Base-by-base conservation (phyloP, 495 filamentous ascomycete genomes). In the Penicillium taxi region DNA sequence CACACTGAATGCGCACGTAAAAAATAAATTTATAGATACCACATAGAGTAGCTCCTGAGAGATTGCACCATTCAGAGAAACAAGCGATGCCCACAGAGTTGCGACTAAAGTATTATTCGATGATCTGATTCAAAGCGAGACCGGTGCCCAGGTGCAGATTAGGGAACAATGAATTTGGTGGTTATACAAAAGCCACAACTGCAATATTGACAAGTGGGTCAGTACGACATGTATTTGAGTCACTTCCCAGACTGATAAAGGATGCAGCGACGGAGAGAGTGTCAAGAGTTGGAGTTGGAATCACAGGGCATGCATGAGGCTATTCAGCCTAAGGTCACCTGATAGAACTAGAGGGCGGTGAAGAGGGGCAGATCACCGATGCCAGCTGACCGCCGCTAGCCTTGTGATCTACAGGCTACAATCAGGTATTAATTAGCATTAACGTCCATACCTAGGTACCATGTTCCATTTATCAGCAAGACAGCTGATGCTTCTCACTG, bases 311-410 rank as follows among this genome's bases (percentile, higher is more conserved):
- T 52, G 39, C 27, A 52, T 52, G 48, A 52, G 47, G 47, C 45
- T 56, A 53, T 56, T 50, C 42, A 49, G 50, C 44, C 53, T 20
- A 48, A 54, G 26, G 44, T 51, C 53, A 51, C 42, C 46, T 50
- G 53, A 56, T 37, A 43, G 19, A 36, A 16, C 44, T 47, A 43
- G 46, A 43, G 47, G 50, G 45, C 49, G 49, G 49, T 52, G 23
- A 36, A 42, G 25, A 17, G 7, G 22, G 22, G 22, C 6, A 24
- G 22, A 11, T 11, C 22, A 24, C 11, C 22, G 33, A 17, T n/a
- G n/a, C n/a, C n/a, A n/a, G n/a, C n/a, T n/a, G n/a, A n/a, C n/a
- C n/a, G n/a, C n/a, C n/a, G n/a, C n/a, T n/a, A n/a, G n/a, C n/a
- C n/a, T n/a, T n/a, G n/a, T n/a, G n/a, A n/a, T n/a, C n/a, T n/a